Base-by-base conservation (phyloP, 2,329 filamentous ascomycete genomes). In the Cercospora sp. region DNA sequence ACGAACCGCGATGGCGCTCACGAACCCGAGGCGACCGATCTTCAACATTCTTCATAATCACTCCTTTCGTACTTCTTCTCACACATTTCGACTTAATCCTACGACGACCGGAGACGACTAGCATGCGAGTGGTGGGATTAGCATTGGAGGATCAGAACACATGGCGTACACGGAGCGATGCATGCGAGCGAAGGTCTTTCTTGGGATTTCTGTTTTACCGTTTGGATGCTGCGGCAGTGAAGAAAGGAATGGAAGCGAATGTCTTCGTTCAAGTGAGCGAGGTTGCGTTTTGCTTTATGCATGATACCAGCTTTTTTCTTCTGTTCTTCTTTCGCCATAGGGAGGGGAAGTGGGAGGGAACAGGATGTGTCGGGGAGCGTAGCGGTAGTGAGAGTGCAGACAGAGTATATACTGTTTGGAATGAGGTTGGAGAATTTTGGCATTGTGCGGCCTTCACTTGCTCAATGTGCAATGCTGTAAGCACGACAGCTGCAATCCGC, bases 81-180 rank as follows among this genome's bases (percentile, higher is more conserved):
- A 43, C 49, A 61, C 3, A 61, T 18, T 40, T 26, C 24, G 3
- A 9, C 34, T 34, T 61, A 43, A 40, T 43, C 34, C 34, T 59
- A 30, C 57, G 28, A 59, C 57, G 57, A 59, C 57, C 28, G 57
- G 40, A 37, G 34, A 40, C 58, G 30, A 61, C 32, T 37, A 45
- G 58, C 58, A 55, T 55, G 49, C 12, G 49, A 55, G 26, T 26
- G 34, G 58, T 26, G 40, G 58, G 18, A 40, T 13, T 34, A 43
- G 58, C 58, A 61, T 61, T 61, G 58, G 32, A 43, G 34, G 58
- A 43, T 55, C 49, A 55, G 24, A 55, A 55, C 49, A 43, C n/a
- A 61, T 43, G 58, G 58, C 58, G 58, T 61, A 61, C 18, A 61
- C 34, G 58, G 58, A 61, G 58, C 58, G 34, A 45, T 55, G 58